Evolutionary conservation across 768 basidiomycete species (phyloP), one percentile per base, ranked within the genome.

Genomic region (Phaeotremella skinneri): DNA sequence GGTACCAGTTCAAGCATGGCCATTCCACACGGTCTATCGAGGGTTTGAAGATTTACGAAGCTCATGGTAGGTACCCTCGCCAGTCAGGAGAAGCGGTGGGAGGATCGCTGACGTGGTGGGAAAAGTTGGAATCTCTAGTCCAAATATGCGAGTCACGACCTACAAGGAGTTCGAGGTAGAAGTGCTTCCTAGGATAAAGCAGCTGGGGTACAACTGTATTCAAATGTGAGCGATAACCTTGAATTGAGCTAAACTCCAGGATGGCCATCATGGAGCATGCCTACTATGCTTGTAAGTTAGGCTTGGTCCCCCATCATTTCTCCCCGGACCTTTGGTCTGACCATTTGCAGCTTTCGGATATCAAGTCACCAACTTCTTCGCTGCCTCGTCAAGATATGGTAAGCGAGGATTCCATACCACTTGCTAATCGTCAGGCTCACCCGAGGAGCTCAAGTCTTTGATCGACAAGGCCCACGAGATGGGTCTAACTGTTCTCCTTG

Each of bases 231-330:
- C 62, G 1, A 7, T n/a, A 17, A 9, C 29, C 14, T 30, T 4
- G 4, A 27, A 16, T 27, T 47, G 31, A 14, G 58, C 52, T 61
- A 39, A 41, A 29, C 4, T 17, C 5, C 59, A 77, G 76, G 67
- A 99, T 99, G 96, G 96, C 91, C 16, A 82, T 96, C 59, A 93
- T 96, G 91, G 92, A 96, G 75, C 92, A 97, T 73, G 89, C 93
- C 2, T 97, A 97, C 76, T 97, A 97, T 78, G 92, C 92, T 62
- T 97, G 91, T 92, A 67, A 69, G 88, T 79, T 32, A 29, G 50
- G 2, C 16, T 48, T 66, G 3, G n/a, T n/a, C n/a, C n/a, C n/a
- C n/a, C n/a, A n/a, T n/a, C n/a, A n/a, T n/a, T n/a, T n/a, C n/a
- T 57, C 58, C 41, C 37, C 25, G 23, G 21, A 14, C 32, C 9